Evolutionary conservation across 768 basidiomycete genomes (phyloP), one percentile per base, ranked within the genome.

Genomic region (Hemileccinum rubropunctum): DNA sequence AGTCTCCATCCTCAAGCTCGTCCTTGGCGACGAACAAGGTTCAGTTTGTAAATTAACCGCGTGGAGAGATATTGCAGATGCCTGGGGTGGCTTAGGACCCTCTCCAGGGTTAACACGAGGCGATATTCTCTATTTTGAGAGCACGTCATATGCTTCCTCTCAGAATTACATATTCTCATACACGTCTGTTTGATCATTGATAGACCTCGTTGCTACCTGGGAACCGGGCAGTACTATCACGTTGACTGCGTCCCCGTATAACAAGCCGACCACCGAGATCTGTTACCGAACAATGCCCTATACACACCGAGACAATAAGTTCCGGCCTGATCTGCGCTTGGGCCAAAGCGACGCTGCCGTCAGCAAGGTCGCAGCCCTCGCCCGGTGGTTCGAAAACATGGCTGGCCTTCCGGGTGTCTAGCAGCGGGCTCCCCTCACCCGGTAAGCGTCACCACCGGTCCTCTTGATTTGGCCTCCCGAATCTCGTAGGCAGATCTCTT

Each of bases 261-360:
- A 83, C 21, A 80, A 77, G 41, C 84, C 88, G 1, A 70, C 64
- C 44, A 62, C 82, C 41, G 75, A 83, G 54, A 83, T 91, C 14
- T 92, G 90, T 62, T 92, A 86, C 67, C 81, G 90, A 17, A 84
- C 87, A 7, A 79, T 91, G 79, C 85, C 88, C 2, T 76, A 78
- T 54, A 72, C 75, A 1, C 73, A 73, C 26, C 76, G 79, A 52
- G 88, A 91, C 62, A 69, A 71, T 15, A 73, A 72, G 6, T 68
- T 87, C 6, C 77, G 87, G 6, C 88, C 90, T 15, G 90, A 92
- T 65, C 65, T 91, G 36, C 75, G 88, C 30, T 71, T 92, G 3
- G 86, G 82, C 1, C 71, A 73, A 51, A 88, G 82, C 50, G 88
- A 91, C 48, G 79, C 81, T 9, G 76, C 75, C 8, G 84, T 91